Percentiles rank a stretch among this genome's conserved stretches.
phyloP scores from a whole-genome alignment of 352 stramenopile genomes.

The Heterotrichella gracilis region DNA sequence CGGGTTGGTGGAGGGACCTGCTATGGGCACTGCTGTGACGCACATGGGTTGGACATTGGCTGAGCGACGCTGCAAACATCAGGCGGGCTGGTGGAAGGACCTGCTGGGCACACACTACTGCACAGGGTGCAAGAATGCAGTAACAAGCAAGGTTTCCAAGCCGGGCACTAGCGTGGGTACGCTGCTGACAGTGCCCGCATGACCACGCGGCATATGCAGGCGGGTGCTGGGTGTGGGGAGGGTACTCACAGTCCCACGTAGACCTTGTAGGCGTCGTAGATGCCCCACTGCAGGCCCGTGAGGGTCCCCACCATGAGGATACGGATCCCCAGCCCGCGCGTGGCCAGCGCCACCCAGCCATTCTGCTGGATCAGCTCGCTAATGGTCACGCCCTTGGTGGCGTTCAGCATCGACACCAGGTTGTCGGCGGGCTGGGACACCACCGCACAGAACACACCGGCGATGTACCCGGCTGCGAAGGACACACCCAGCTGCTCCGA shows the following conservation, averaged over 20 bases:
- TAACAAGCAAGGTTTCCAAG: too few relatives aligned
- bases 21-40: too few relatives aligned
- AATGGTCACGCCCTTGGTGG: conserved; percentile 46
- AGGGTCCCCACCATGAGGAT: conserved; percentile 78
- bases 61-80: too few relatives aligned
- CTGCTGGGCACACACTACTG: too few relatives aligned
- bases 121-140: too few relatives aligned
- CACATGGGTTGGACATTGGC: too few relatives aligned
- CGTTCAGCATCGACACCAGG: conserved; percentile 77
- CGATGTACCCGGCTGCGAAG: conserved; percentile 83
- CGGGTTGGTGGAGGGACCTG: too few relatives aligned
- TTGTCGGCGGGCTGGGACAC: conserved; percentile 95
- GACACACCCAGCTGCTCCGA: conserved; percentile 69
- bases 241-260: conserved; percentile 53
- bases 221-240: too few relatives aligned
- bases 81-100: too few relatives aligned
- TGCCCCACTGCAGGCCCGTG: conserved; percentile 73
- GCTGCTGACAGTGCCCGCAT: too few relatives aligned
- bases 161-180: too few relatives aligned
- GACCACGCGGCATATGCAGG: too few relatives aligned
- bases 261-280: conserved; percentile 73
- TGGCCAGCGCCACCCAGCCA: conserved; percentile 28
- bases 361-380: conserved; percentile 44
- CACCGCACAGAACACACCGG: conserved; percentile 87
- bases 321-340: conserved; percentile 42